These are phyloP conservation scores for Detonula confervacea DNA, from an alignment of 352 stramenopile genomes.

Conservation along the genomic window DNA sequence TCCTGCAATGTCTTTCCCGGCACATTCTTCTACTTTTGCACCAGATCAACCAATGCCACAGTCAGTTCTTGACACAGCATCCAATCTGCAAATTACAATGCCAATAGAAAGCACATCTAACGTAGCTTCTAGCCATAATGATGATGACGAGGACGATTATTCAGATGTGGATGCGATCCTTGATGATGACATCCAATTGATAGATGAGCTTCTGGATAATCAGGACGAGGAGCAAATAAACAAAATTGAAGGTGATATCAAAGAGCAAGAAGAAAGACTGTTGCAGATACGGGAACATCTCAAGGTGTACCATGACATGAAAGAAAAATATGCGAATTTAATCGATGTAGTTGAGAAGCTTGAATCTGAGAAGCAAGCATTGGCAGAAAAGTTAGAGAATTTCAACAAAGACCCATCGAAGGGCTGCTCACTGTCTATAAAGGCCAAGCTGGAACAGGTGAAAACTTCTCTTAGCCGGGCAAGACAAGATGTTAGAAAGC, in stretches of 20 bases:
- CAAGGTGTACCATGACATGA: slow-evolving; percentile 81
- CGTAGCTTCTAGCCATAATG: not conserved
- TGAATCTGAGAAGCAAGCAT: slow-evolving; percentile 73
- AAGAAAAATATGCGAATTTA: slow-evolving; percentile 80
- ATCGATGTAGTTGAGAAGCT: slow-evolving; percentile 78
- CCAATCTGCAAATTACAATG: not conserved
- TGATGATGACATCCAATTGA: slow-evolving; percentile 83
- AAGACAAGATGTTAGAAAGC: slow-evolving; percentile 43
- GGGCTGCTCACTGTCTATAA: slow-evolving; percentile 75
- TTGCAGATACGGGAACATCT: slow-evolving; percentile 78
- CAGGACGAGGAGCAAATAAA: slow-evolving; percentile 78
- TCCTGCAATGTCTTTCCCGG: slow-evolving; percentile 16
- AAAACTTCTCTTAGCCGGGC: slow-evolving; percentile 41
- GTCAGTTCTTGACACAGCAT: not conserved
- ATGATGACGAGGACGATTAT: slow-evolving; percentile 30
- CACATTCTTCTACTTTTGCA: slow-evolving; percentile 11
- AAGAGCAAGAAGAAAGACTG: slow-evolving; percentile 72
- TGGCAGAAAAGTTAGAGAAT: slow-evolving; percentile 73
- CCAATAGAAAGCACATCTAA: not conserved
- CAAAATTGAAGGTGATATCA: slow-evolving; percentile 75
- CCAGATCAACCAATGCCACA: not conserved
- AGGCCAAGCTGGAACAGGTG: slow-evolving; percentile 66
- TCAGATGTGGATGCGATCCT: slow-evolving; percentile 68
- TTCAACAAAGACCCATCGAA: slow-evolving; percentile 66
- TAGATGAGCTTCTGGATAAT: slow-evolving; percentile 81